Evolutionary conservation across 176 grass and related monocot genomes (phyloP), one percentile per base, ranked within the genome.

Genomic region (Raddia distichophylla): DNA sequence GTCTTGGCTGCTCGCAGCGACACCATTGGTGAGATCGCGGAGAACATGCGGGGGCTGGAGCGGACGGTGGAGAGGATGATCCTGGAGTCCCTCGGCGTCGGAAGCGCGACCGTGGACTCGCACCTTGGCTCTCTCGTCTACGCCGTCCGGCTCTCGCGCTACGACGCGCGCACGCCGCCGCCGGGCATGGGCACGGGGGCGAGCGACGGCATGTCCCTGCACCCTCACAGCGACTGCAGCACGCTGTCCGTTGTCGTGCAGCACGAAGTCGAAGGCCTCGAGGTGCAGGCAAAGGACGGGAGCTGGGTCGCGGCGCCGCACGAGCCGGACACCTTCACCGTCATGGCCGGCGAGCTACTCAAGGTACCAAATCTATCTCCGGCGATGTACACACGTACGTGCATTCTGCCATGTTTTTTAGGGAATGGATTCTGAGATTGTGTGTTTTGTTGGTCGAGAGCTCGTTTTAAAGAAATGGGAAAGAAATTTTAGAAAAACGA

Each of bases 211-310:
- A 27, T 27, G 27, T 27, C 27, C 27, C 27, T 27, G 27, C 27
- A 27, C 27, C 27, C 27, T 27, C 27, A 27, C 27, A 27, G 27
- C 27, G 27, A 27, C 27, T 27, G 27, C 27, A 27, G 27, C 27
- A 27, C 27, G 27, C 27, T 27, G 27, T 27, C 27, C 27, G 27
- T 27, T 27, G 27, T 27, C 27, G 27, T 27, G 54, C 86, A 88
- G 80, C 67, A 88, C 67, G 74, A 88, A 17, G 86, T 88, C 14
- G 86, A 78, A 40, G 86, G 86, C 0, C 86, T 88, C 20, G 80
- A 88, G 80, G 51, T 83, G 48, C 67, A 51, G 66, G 44, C 8
- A 49, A 56, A 57, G 3, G 80, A 60, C 32, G 86, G 86, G 14
- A 34, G n/a, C 19, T 88, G 86, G 86, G 17, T 67, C 32, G 9